Percentiles rank a stretch among this genome's conserved stretches.
Conservation (phyloP, 163 green algal species). For the Dunaliella salina region DNA sequence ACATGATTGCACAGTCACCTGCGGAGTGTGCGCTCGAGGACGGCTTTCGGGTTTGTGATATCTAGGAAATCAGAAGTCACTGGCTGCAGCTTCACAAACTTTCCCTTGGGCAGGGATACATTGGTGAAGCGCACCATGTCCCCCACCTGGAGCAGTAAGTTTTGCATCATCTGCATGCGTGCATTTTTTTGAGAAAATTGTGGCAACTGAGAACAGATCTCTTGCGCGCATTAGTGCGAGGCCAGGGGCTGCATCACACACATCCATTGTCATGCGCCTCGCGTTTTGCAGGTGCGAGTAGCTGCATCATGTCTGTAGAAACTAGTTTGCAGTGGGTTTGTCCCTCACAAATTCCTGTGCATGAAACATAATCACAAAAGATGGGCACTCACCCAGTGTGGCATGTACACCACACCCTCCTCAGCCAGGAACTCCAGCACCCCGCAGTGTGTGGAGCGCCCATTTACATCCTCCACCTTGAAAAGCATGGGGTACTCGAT, state of each 20-base stretch:
- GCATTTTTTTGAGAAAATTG: background rate
- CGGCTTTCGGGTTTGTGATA: constrained; percentile 95
- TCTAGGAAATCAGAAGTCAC: constrained; percentile 96
- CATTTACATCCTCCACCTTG: constrained; percentile 71
- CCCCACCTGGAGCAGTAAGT: constrained; percentile 86
- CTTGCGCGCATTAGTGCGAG: no score
- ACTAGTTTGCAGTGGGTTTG: no score
- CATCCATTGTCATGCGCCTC: background rate
- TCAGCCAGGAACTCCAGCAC: constrained; percentile 98
- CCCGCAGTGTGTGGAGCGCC: constrained; percentile 85
- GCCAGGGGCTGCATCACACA: no score
- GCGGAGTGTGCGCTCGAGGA: constrained; percentile 86
- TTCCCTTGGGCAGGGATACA: constrained; percentile 79
- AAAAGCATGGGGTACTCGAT: constrained; percentile 99
- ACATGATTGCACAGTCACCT: background rate
- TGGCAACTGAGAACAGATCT: background rate
- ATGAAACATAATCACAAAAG: background rate
- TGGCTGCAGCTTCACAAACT: constrained; percentile 61
- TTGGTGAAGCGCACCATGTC: constrained; percentile 81
- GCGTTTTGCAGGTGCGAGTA: background rate
- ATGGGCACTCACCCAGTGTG: constrained; percentile 82
- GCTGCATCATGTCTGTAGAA: no score
- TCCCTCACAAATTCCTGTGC: no score
- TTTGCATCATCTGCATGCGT: constrained; percentile 91
- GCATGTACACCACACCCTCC: constrained; percentile 94